Base-by-base conservation (phyloP, 495 filamentous ascomycete genomes). In the Tirmania nivea region DNA sequence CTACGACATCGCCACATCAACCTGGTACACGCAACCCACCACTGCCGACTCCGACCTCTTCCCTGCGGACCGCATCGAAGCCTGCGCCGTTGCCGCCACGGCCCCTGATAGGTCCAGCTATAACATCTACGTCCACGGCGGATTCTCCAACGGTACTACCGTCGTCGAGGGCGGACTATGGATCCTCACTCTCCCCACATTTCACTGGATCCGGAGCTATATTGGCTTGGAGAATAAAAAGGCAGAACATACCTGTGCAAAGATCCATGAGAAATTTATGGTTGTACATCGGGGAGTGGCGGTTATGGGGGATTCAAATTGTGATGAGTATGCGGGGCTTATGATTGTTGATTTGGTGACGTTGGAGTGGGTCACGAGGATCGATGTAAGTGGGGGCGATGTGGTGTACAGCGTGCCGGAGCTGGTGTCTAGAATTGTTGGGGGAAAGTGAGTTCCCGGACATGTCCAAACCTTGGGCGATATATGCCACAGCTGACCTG, bases 51-150 rank as follows among this genome's bases (percentile, higher is more conserved):
- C 7, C 17, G 76, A 71, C 3, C 67, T 73, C 8, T 66, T 59
- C 10, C 80, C 80, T 2, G 59, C 64, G 0, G 57, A 68, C 52
- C 57, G 72, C 6, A 73, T 75, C 1, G 67, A 73, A 54, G 80
- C 80, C 39, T 84, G 80, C 61, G 77, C 78, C 11, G 77, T 82
- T 0, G 66, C 78, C 10, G 79, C 74, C 0, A 63, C 71, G 5
- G 78, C 81, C 1, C 55, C 67, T 35, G 81, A 85, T 54, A 60
- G 59, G 4, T 78, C 78, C 3, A 81, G 77, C 10, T 77, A 77
- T 61, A 83, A 80, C 54, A 80, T 85, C 54, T 85, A 85, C 60
- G 78, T 80, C 58, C 83, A 84, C 54, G 81, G 81, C 14, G 81
- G 81, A 2, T 80, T 76, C 55, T 64, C 77, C 49, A 78, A 77